Evolutionary conservation across 2,329 filamentous ascomycete species (phyloP), one percentile per base, ranked within the genome.

Genomic region (Colletotrichum eremochloae): DNA sequence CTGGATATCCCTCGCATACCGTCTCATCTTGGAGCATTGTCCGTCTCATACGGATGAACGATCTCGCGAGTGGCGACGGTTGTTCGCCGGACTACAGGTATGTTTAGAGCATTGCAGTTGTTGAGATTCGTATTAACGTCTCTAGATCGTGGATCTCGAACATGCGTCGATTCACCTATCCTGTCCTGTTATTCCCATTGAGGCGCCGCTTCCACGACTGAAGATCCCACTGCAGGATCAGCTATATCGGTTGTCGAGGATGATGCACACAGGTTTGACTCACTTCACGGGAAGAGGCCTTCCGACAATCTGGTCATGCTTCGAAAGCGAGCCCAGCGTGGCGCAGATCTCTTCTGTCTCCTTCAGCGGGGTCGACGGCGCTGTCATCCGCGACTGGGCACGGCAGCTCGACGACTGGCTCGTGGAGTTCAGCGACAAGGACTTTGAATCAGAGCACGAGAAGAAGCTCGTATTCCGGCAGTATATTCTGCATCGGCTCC

Each of bases 211-310:
- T 1, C 74, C 79, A 0, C 76, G 79, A 5, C 78, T 85, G 8
- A 81, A 81, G 48, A 80, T 79, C 4, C 81, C 82, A 0, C 77
- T 79, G 14, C 79, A 80, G 55, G 83, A 85, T 68, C 82, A 83
- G 29, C 79, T 84, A 3, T 82, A 84, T 52, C 78, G 80, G 7
- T 76, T 85, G 0, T 84, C 83, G 1, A 79, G 82, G 20, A 84
- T 85, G 82, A 84, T 85, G 83, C 82, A 85, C 63, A 83, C 80
- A 0, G 83, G 83, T 0, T 73, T 85, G 4, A 81, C 79, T 3
- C 81, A 84, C 62, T 85, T 85, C 64, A 82, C 83, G 1, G 83
- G 82, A 0, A 77, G 83, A 9, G 80, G 82, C 0, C 68, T 85
- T 9, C 82, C 83, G 2, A 83, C 83, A 0, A 84, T 85, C 53